A percentile compares a stretch with the other conserved stretches of the same genome.
These are phyloP conservation scores for Diospyros lotus DNA, from an alignment of 148 eudicot genomes.

Conservation along the genomic window DNA sequence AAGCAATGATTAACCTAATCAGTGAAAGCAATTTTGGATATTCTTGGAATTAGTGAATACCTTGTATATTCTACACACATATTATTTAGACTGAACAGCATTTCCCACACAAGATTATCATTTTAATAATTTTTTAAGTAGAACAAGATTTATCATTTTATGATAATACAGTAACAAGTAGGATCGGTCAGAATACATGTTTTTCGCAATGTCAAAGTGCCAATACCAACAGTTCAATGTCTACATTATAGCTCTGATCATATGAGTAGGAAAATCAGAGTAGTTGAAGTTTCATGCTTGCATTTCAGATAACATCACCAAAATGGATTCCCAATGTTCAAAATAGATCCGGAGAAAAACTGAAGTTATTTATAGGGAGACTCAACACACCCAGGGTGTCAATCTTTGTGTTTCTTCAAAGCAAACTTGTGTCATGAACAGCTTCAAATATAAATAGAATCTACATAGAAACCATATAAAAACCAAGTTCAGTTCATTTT, in stretches of 20 bases:
- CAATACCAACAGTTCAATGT: no score
- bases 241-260: no score
- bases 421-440: not conserved
- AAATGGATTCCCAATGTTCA: not conserved
- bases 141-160: not conserved
- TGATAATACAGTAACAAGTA: not conserved
- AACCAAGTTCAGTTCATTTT: not conserved
- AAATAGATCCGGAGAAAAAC: no score
- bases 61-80: not conserved
- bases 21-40: not conserved
- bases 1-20: conserved; percentile 13
- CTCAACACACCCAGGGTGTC: not conserved
- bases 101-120: not conserved
- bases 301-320: not conserved
- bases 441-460: not conserved
- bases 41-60: not conserved
- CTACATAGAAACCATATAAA: not conserved
- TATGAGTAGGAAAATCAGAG: not conserved
- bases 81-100: not conserved
- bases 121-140: no score
- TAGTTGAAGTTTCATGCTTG: not conserved
- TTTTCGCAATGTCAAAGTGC: not conserved
- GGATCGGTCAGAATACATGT: not conserved
- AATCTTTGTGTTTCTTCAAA: not conserved
- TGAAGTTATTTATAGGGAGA: not conserved